Base-by-base conservation (phyloP, 805 yeast genomes). In the Spathaspora girioi region DNA sequence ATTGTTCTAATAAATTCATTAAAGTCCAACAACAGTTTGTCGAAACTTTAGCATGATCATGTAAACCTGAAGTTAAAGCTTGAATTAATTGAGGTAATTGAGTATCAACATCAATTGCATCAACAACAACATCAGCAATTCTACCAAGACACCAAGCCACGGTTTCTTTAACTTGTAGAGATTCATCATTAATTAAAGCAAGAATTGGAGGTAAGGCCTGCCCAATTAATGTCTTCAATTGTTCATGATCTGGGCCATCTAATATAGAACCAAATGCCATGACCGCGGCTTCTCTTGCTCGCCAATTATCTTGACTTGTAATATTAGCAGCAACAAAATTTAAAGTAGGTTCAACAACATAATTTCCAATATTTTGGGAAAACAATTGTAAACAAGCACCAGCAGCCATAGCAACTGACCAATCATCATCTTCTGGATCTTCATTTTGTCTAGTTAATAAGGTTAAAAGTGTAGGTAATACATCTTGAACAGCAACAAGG, bases 1-100 rank as follows among this genome's bases (percentile, higher is more conserved):
- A 71, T 70, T 91, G 97, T 69, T 93, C 98, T 26, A 89, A 80
- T 57, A 94, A 76, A 68, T 94, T 94, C 70, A 94, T 94, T 55
- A 94, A 76, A 5, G 97, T 85, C 99, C 99, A 94, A 69, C 98
- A 90, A 71, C 97, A 90, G 75, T 94, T 94, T n/a, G 97, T 90
- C 2, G 92, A 81, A 32, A 94, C 96, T 69, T 88, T 89, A 35
- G 97, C 90, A 66, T 90, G 96, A 67, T 92, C 98, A 58, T 80
- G 81, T 57, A 94, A 76, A n/a, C 99, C 99, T 38, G 75, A 65
- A 45, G 85, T 68, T 56, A 94, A 79, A 0, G 96, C 94, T 49
- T 79, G 76, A 50, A 94, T 71, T 49, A 94, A 83, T 44, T 74
- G 76, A 26, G 93, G 90, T 56, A 94, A 76, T 64, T 85, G 86